These are phyloP conservation scores for Fraxinus nigra DNA, from an alignment of 305 asterid genomes.

Conservation along the genomic window DNA sequence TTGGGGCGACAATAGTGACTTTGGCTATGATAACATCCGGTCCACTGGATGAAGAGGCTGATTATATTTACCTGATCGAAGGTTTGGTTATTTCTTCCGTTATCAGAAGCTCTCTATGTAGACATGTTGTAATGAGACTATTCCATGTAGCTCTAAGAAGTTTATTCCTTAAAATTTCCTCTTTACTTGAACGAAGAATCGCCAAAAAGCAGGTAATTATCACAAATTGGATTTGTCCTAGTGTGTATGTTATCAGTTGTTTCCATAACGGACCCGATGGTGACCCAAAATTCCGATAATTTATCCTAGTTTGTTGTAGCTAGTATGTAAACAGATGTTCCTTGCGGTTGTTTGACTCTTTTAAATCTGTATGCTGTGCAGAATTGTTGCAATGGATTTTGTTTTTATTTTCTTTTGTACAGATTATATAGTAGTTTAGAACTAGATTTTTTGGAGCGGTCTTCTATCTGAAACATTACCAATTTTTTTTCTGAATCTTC, in stretches of 20 bases:
- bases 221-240: background rate
- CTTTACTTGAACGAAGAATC: background rate
- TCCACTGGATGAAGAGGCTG: background rate
- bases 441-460: background rate
- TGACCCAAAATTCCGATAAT: background rate
- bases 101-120: background rate
- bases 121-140: background rate
- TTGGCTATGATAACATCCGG: background rate
- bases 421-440: background rate
- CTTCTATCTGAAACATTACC: conserved; percentile 4
- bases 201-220: background rate
- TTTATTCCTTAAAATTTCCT: background rate
- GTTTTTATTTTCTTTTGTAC: background rate
- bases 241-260: background rate
- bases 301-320: background rate
- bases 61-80: background rate
- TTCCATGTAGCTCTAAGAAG: background rate
- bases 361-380: background rate
- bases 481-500: conserved; percentile 21
- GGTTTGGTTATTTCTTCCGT: background rate
- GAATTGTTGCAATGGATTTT: background rate
- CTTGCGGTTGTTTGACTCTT: background rate
- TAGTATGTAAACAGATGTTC: background rate
- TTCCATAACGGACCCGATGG: background rate
- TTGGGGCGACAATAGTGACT: background rate